Evolutionary conservation across 805 yeast genomes (phyloP), one percentile per base, ranked within the genome.

Genomic region (Yamadazyma nakazawae): DNA sequence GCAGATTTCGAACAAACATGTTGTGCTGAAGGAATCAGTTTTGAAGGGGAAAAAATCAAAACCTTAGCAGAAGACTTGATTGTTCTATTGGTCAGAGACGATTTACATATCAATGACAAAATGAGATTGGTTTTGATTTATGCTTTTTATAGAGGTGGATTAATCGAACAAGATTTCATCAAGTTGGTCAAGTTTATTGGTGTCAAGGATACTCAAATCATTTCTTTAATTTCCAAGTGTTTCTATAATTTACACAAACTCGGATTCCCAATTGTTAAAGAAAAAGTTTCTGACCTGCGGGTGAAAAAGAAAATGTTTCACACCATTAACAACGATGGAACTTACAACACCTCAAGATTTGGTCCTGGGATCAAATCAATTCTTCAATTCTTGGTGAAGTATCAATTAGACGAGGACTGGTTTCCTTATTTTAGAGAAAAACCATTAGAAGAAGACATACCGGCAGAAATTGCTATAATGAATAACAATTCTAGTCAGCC

Each of bases 1-100:
- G 88, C 96, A 1, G 94, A 88, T 52, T 75, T 90, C 48, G 98
- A 94, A 65, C 97, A 91, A 66, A 79, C 83, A 16, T 75, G 90
- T 52, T 80, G 85, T 4, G 87, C 89, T 3, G 80, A 80, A 37
- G 96, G 96, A 18, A 63, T 77, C 2, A 82, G 81, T 46, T 72
- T 82, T 40, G 86, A 88, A 52, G 90, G 92, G 2, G 76, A 75
- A 24, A 78, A 78, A 54, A 75, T 76, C 38, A 79, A 79, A 54
- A 74, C 76, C 43, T 66, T 87, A 19, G 82, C 85, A 28, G 85
- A 81, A 43, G 80, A 78, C 31, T 66, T 90, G 46, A 70, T 91
- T 25, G 72, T 67, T 3, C 60, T 82, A 18, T 68, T 92, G 18
- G 67, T 73, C 0, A 65, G 78, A 37, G 72, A 68, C 21, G 73